Conservation (phyloP, 2,329 filamentous ascomycete genomes). For the Trichophyton equinum region DNA sequence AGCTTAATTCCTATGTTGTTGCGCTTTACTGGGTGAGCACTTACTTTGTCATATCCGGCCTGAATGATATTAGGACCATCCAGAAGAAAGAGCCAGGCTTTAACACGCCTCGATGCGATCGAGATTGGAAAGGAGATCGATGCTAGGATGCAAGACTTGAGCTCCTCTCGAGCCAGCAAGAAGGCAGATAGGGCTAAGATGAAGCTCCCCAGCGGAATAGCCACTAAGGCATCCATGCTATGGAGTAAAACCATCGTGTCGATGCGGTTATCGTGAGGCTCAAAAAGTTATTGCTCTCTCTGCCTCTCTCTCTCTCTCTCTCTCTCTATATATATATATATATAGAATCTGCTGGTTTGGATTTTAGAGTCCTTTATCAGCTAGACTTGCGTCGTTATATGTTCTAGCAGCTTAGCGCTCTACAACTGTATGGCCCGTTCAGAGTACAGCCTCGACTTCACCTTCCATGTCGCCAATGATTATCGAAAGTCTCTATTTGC, state of each 20-base stretch:
- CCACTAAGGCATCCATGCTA: background rate
- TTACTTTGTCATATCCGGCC: background rate
- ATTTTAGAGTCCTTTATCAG: too few relatives aligned
- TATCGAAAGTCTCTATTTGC: too few relatives aligned
- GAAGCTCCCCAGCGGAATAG: background rate
- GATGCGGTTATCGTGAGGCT: background rate
- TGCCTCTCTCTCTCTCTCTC: too few relatives aligned
- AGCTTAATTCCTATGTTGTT: background rate
- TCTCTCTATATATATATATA: too few relatives aligned
- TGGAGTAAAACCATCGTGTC: background rate
- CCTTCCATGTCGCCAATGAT: too few relatives aligned
- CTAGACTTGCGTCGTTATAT: too few relatives aligned
- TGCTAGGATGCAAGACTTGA: background rate
- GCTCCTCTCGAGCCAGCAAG: background rate
- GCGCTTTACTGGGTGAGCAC: background rate
- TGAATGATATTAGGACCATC: background rate
- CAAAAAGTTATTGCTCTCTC: too few relatives aligned
- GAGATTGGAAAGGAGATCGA: background rate
- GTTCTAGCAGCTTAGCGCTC: too few relatives aligned
- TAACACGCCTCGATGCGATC: background rate
- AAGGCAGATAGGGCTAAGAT: background rate
- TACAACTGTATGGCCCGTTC: too few relatives aligned
- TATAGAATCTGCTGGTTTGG: too few relatives aligned
- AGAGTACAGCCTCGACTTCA: too few relatives aligned
- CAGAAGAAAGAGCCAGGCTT: background rate